Base-by-base conservation (phyloP, 2,329 filamentous ascomycete genomes). In the Zasmidium angulare region DNA sequence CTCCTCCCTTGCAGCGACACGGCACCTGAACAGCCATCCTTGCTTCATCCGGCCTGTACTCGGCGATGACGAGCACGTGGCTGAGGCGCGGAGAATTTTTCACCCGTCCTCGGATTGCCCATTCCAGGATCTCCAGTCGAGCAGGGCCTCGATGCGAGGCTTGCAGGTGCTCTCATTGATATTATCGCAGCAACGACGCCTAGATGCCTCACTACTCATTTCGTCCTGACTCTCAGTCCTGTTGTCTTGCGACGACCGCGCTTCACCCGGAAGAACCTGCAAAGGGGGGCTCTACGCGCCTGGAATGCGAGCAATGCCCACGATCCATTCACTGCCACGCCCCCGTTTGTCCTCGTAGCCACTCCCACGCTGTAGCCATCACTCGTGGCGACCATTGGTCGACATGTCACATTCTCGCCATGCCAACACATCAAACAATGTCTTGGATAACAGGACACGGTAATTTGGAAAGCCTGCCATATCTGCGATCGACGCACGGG, bases 31-130 rank as follows among this genome's bases (percentile, higher is more conserved):
- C 53, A 36, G 53, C 31, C 47, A 24, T 53, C 31, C 51, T 46
- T 21, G 23, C 29, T 53, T 2, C 31, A 46, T 53, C 26, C 53
- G 53, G 53, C 46, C 46, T 56, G 22, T 51, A 21, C 49, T 51
- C 55, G 55, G 55, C 55, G 31, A 50, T 50, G 47, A 56, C 53
- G 53, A 48, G 47, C 47, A 56, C 55, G 55, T 56, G 55, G 55
- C 31, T 55, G 47, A 51, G 31, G 26, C 40, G n/a, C n/a, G 43
- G 29, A 46, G 53, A 56, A 43, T 47, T 26, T 14, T 11, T 22
- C 14, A 17, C 9, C n/a, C 14, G 12, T 22, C 21, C 9, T 56
- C 53, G 46, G 53, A 21, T 56, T 56, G 7, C 46, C 46, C 29
- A 10, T 36, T 50, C 12, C 46, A 43, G 26, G 1, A 56, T 20